phyloP scores from a whole-genome alignment of 192 early-diverging fungal genomes.

The Coemansia sp. region DNA sequence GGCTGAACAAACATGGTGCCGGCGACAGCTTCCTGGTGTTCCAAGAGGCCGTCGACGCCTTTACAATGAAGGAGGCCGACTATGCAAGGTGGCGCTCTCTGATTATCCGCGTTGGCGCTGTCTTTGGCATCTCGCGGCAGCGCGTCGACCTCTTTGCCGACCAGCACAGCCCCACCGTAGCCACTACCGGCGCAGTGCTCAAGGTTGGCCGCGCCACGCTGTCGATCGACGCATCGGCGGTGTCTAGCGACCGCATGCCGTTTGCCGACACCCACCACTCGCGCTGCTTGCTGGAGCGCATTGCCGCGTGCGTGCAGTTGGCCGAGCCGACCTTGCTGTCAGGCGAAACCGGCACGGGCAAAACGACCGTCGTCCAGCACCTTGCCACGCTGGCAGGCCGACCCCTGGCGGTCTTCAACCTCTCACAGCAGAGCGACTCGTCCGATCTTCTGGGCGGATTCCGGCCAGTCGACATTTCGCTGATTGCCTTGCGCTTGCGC shows the following conservation, averaged over 20 bases:
- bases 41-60: conserved; percentile 84
- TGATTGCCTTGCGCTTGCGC: conserved; percentile 74
- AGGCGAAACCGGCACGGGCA: conserved; percentile 96
- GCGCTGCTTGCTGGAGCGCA: conserved; percentile 75
- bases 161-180: conserved; percentile 63
- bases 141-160: conserved; percentile 70
- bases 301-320: conserved; percentile 89
- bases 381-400: conserved; percentile 78
- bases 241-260: conserved; percentile 38
- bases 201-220: conserved; percentile 28
- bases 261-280: conserved; percentile 90
- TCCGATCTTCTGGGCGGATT: conserved; percentile 96
- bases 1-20: conserved; percentile 54
- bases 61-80: conserved; percentile 77
- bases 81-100: conserved; percentile 61
- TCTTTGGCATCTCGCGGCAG: conserved; percentile 63
- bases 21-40: conserved; percentile 54
- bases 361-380: conserved; percentile 87
- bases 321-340: conserved; percentile 89
- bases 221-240: neutral
- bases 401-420: conserved; percentile 87
- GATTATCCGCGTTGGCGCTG: conserved; percentile 62
- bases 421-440: conserved; percentile 90
- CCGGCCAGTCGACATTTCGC: conserved; percentile 86
- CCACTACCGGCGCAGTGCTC: conserved; percentile 28